These are phyloP conservation scores for Dorcoceras hygrometricum DNA, from an alignment of 257 asterid species.

Conservation along the genomic window DNA sequence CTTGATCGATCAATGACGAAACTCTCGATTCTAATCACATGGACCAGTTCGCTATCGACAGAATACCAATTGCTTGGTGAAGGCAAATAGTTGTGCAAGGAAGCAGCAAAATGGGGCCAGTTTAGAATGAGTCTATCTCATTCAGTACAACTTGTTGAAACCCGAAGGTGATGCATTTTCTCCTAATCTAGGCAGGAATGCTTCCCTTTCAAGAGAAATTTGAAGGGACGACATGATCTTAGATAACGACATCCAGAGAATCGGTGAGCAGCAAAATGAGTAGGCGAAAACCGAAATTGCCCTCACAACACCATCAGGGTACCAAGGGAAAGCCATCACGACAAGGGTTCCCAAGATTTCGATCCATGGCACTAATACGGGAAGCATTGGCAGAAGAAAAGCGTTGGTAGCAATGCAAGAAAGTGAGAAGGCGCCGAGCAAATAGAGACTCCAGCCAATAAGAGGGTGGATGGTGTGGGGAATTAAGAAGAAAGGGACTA, in stretches of 20 bases:
- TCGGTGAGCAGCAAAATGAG: constrained; percentile 68
- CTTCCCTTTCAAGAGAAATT: constrained; percentile 66
- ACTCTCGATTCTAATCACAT: not conserved
- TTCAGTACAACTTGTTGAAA: constrained; percentile 62
- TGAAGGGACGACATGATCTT: constrained; percentile 61
- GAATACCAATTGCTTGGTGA: not conserved
- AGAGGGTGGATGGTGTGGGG: constrained; percentile 83
- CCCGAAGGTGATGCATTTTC: constrained; percentile 55
- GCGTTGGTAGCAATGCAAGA: constrained; percentile 54
- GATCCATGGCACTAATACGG: constrained; percentile 61
- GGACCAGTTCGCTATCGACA: not conserved
- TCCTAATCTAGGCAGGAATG: constrained; percentile 65
- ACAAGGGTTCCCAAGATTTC: constrained; percentile 69
- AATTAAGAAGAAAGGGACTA: constrained; percentile 60
- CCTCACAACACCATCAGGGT: constrained; percentile 65
- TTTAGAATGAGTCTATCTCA: not conserved
- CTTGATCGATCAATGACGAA: not conserved
- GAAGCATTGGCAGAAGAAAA: constrained; percentile 63
- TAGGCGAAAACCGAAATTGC: constrained; percentile 69
- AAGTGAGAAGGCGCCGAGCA: constrained; percentile 63
- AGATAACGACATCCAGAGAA: constrained; percentile 45
- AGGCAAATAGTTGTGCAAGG: not conserved
- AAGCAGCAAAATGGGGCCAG: not conserved
- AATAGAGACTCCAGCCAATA: constrained; percentile 76
- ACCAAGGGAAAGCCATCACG: constrained; percentile 89